Evolutionary conservation across 75 land plant genomes (phyloP).

Genomic region (Pinus taeda): DNA sequence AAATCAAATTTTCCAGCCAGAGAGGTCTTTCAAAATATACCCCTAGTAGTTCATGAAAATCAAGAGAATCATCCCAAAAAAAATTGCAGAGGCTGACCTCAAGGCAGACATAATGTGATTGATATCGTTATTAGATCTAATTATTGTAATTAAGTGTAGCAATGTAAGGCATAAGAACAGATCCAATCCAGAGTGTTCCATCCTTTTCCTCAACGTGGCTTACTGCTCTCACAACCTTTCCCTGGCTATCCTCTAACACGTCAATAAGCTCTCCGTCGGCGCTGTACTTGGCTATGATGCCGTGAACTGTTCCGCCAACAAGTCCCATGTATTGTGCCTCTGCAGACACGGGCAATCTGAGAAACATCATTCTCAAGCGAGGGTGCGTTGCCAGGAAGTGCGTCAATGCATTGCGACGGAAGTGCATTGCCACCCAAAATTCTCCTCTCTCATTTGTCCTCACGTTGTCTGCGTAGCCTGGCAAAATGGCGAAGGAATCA

Average conservation of each 20-base stretch:
- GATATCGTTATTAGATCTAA: too few species aligned
- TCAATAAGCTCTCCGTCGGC: slow-evolving; percentile 13
- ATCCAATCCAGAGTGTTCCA: slow-evolving; percentile 24
- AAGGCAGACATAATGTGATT: too few species aligned
- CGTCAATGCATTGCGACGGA: slow-evolving; percentile 26
- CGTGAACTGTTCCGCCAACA: not conserved
- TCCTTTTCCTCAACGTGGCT: slow-evolving; percentile 26
- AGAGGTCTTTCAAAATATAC: too few species aligned
- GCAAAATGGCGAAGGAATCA: slow-evolving; percentile 38
- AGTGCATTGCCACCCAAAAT: slow-evolving; percentile 72
- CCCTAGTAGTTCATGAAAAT: too few species aligned
- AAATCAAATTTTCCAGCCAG: too few species aligned
- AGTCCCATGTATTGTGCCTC: slow-evolving; percentile 24
- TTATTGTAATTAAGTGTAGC: slow-evolving; percentile 2
- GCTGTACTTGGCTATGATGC: slow-evolving; percentile 26
- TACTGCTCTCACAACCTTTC: slow-evolving; percentile 15
- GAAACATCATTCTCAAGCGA: slow-evolving; percentile 32
- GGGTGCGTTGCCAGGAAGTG: slow-evolving; percentile 21
- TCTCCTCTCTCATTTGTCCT: slow-evolving; percentile 45
- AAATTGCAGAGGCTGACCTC: too few species aligned
- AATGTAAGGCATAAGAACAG: slow-evolving; percentile 21
- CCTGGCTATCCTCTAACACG: slow-evolving; percentile 18
- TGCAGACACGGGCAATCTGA: slow-evolving; percentile 57
- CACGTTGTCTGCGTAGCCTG: slow-evolving; percentile 68
- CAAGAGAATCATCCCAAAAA: too few species aligned